Evolutionary conservation across 23 red algal genomes (phyloP).

Genomic region (Cyanidioschyzon merolae): DNA sequence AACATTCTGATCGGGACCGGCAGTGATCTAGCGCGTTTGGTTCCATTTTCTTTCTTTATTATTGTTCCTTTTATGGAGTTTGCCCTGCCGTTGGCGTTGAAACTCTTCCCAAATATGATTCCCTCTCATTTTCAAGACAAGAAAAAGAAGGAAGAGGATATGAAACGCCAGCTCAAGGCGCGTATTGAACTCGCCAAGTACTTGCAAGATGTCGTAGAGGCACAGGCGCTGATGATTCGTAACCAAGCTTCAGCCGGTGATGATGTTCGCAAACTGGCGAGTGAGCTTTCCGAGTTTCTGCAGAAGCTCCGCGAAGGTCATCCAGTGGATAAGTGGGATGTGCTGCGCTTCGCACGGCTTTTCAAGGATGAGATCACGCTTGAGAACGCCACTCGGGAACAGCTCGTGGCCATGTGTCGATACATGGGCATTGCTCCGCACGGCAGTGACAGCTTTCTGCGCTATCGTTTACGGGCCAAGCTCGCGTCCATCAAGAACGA

Average conservation of each 20-base stretch:
- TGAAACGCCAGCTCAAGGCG: conserved; percentile 76
- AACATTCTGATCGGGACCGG: conserved; percentile 89
- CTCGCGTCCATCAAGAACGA: conserved; percentile 88
- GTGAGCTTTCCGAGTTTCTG: conserved; percentile 71
- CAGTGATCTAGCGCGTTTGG: conserved; percentile 70
- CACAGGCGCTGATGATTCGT: conserved; percentile 60
- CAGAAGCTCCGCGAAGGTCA: conserved; percentile 60
- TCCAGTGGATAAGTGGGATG: conserved; percentile 42
- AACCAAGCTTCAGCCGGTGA: conserved; percentile 27
- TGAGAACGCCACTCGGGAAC: conserved; percentile 64
- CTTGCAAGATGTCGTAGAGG: conserved; percentile 86
- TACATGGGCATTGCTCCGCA: conserved; percentile 92
- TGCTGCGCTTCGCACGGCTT: conserved; percentile 74
- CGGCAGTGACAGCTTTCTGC: conserved; percentile 71
- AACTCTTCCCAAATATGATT: conserved; percentile 96
- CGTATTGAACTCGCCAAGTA: conserved; percentile 88
- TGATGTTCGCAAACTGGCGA: conserved; percentile 30
- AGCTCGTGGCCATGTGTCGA: conserved; percentile 95
- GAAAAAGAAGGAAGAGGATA: conserved; percentile 85
- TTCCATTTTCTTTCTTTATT: conserved; percentile 92
- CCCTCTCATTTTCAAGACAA: conserved; percentile 97
- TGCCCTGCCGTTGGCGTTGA: conserved; percentile 82
- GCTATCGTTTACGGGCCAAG: conserved; percentile 56
- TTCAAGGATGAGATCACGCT: conserved; percentile 89
- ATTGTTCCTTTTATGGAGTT: conserved; percentile 94